Evolutionary conservation across 352 stramenopile genomes (phyloP).

Genomic region (Discostella stelligera): DNA sequence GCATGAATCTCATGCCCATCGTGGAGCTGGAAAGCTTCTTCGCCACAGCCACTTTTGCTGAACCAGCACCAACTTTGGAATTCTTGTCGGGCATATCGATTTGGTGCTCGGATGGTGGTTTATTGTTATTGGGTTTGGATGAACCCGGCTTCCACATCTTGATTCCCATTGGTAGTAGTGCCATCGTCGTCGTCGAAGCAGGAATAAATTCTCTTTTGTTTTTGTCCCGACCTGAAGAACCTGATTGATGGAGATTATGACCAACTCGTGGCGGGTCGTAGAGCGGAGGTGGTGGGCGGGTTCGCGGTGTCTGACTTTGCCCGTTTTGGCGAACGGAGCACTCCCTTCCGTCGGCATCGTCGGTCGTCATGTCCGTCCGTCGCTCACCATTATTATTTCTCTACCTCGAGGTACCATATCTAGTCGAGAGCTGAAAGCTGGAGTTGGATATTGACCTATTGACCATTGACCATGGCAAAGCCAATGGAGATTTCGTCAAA

Average conservation of each 20-base stretch:
- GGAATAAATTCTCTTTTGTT: not conserved
- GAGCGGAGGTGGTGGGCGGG: too few relatives aligned
- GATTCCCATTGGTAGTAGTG: not conserved
- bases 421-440: too few relatives aligned
- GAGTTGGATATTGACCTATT: too few relatives aligned
- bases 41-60: not conserved
- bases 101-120: constrained; percentile 17
- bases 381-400: too few relatives aligned
- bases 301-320: too few relatives aligned
- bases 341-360: too few relatives aligned
- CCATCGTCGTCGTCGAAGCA: not conserved
- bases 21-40: constrained; percentile 71
- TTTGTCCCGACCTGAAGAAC: too few relatives aligned
- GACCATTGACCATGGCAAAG: not conserved
- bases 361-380: too few relatives aligned
- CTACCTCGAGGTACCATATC: too few relatives aligned
- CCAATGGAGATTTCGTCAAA: constrained; percentile 3
- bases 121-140: constrained; percentile 41
- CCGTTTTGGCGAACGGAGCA: too few relatives aligned
- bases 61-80: not conserved
- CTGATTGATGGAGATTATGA: too few relatives aligned
- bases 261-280: too few relatives aligned
- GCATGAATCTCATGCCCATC: constrained; percentile 83
- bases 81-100: constrained; percentile 6
- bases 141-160: constrained; percentile 74